These are phyloP conservation scores for Ogataea hybrid DNA, from an alignment of 1,139 yeast genomes.

Conservation along the genomic window DNA sequence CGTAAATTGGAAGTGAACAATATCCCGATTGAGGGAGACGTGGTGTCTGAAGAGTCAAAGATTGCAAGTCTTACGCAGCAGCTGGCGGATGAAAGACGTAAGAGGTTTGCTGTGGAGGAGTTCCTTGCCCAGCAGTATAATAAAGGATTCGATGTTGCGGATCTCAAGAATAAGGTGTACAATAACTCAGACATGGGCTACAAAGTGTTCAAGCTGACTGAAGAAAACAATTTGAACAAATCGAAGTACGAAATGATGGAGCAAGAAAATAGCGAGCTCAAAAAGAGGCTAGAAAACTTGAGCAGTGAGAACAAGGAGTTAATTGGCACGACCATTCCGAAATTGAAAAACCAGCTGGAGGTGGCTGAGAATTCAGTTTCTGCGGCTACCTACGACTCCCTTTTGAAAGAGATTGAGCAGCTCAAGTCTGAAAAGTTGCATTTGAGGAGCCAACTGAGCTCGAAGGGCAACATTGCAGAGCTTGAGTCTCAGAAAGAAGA, in stretches of 20 bases:
- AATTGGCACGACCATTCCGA: conserved; percentile 42
- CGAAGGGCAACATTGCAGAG: conserved; percentile 33
- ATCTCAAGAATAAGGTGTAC: conserved; percentile 47
- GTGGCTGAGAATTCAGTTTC: conserved; percentile 23
- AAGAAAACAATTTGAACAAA: no score
- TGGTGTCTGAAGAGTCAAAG: conserved; percentile 43
- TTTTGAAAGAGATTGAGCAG: conserved; percentile 25
- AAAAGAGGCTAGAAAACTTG: conserved; percentile 41
- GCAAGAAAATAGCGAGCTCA: no score
- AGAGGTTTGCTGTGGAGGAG: conserved; percentile 68
- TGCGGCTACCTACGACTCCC: conserved; percentile 2
- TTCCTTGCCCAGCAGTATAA: conserved; percentile 20
- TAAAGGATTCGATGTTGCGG: conserved; percentile 11
- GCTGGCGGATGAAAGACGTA: conserved; percentile 61
- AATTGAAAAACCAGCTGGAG: conserved; percentile 39
- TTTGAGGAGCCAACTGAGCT: conserved; percentile 21
- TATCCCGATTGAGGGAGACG: conserved; percentile 11
- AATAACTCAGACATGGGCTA: no score
- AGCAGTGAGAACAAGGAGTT: conserved; percentile 44
- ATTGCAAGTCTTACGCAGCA: conserved; percentile 55
- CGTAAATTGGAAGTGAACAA: conserved; percentile 33
- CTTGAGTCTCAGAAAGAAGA: conserved; percentile 57
- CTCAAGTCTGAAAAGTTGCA: conserved; percentile 31
- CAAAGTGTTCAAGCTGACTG: no score
- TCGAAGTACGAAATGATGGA: no score